Evolutionary conservation across 2,329 filamentous ascomycete species (phyloP).

Genomic region (Huntiella moniliformis): DNA sequence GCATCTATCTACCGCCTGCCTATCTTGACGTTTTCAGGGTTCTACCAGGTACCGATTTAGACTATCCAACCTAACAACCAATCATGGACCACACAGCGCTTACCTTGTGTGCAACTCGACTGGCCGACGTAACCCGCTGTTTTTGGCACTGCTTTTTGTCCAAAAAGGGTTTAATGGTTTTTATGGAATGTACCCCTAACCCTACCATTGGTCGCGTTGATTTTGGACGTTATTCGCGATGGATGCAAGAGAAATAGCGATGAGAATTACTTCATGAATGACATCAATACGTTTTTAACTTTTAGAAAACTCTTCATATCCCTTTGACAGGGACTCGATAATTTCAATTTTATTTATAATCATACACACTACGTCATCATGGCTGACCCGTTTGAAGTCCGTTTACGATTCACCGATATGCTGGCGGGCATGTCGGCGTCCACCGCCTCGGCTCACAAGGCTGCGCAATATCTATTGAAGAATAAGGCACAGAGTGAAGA

Average conservation of each 20-base stretch:
- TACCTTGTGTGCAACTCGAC: neutral
- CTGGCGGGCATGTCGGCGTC: constrained; percentile 84
- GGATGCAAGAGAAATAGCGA: neutral
- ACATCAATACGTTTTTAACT: neutral
- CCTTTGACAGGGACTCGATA: neutral
- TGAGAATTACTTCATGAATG: neutral
- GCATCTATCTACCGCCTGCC: constrained; percentile 1
- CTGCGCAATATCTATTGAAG: constrained; percentile 85
- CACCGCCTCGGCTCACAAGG: constrained; percentile 74
- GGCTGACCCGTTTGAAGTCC: constrained; percentile 88
- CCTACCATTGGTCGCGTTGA: neutral
- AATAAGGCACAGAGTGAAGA: constrained; percentile 93
- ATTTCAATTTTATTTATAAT: neutral
- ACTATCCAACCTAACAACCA: neutral
- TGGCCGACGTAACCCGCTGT: constrained; percentile 5
- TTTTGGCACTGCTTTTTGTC: neutral
- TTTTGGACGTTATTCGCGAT: neutral
- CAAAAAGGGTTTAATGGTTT: neutral
- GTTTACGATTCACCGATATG: constrained; percentile 85
- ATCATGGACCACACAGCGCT: neutral
- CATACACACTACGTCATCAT: constrained; percentile 18
- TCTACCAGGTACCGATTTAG: no score
- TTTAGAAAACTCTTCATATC: neutral
- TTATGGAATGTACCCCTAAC: neutral
- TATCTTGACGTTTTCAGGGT: no score